Percentiles rank a stretch among this genome's conserved stretches.
Conservation (phyloP, 331 rosid species). For the Quercus phellos region DNA sequence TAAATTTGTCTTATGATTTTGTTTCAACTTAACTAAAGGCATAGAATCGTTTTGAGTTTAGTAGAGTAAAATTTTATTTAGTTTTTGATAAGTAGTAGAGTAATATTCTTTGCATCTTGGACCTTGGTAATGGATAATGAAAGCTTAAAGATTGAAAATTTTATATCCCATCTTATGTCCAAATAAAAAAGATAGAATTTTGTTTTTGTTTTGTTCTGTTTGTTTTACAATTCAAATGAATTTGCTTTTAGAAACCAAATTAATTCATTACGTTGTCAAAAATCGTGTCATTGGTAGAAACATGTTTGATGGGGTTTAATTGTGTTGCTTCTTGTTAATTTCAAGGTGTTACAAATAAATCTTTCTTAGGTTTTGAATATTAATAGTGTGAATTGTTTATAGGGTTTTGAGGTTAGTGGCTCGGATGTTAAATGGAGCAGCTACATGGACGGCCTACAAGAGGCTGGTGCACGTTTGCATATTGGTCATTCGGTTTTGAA, state of each 20-base stretch:
- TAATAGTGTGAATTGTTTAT: neutral
- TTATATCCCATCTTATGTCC: neutral
- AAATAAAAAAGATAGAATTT: too few species aligned
- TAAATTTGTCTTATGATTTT: neutral
- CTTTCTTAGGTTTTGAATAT: neutral
- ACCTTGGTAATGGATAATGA: too few species aligned
- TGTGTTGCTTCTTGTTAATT: neutral
- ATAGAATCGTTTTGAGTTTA: neutral
- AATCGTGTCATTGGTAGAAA: neutral
- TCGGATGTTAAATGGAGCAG: slow-evolving; percentile 27
- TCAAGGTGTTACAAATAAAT: neutral
- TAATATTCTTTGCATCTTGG: too few species aligned
- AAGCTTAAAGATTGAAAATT: neutral
- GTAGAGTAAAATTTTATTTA: too few species aligned
- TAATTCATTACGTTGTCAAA: neutral
- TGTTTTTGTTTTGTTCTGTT: too few species aligned
- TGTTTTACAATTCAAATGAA: neutral
- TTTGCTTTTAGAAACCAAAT: neutral
- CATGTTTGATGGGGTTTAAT: neutral
- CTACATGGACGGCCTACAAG: slow-evolving; percentile 24
- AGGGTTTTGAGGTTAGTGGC: slow-evolving; percentile 35
- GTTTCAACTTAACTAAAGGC: neutral
- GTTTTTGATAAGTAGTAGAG: too few species aligned
- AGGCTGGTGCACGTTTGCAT: slow-evolving; percentile 20
- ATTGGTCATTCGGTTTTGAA: slow-evolving; percentile 23